Evolutionary conservation across 1,284 basidiomycete species (phyloP).

Genomic region (Marasmius fiardii): DNA sequence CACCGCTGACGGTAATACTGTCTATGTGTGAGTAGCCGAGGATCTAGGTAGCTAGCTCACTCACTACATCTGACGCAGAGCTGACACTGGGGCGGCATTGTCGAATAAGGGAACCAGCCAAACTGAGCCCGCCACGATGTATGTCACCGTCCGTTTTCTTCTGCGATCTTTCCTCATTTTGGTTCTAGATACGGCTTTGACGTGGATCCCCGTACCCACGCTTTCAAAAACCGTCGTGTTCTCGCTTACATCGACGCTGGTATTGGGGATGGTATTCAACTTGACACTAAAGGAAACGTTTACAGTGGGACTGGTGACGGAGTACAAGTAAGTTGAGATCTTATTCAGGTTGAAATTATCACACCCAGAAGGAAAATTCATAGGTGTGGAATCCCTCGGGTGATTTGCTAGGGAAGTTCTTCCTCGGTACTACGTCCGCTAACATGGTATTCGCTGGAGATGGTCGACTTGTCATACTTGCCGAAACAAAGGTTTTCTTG

Average conservation of each 20-base stretch:
- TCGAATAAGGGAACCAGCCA: slow-evolving; percentile 43
- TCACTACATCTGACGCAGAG: slow-evolving; percentile 27
- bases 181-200: slow-evolving; percentile 64
- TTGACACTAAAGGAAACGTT: slow-evolving; percentile 65
- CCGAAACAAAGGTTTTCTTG: slow-evolving; percentile 64
- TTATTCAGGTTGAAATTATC: not conserved
- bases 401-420: slow-evolving; percentile 73
- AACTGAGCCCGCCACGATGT: slow-evolving; percentile 69
- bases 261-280: slow-evolving; percentile 69
- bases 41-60: slow-evolving; percentile 6
- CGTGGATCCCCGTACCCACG: slow-evolving; percentile 54
- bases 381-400: slow-evolving; percentile 66
- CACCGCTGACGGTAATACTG: slow-evolving; percentile 58
- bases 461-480: slow-evolving; percentile 63
- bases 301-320: slow-evolving; percentile 73
- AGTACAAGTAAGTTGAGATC: slow-evolving; percentile 27
- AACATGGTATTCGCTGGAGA: slow-evolving; percentile 69
- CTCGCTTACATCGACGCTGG: slow-evolving; percentile 73
- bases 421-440: slow-evolving; percentile 52
- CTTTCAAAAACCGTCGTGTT: slow-evolving; percentile 60
- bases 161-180: slow-evolving; percentile 1
- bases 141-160: slow-evolving; percentile 19
- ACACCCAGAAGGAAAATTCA: slow-evolving; percentile 19
- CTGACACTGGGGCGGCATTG: slow-evolving; percentile 56
- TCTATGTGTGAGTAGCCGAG: slow-evolving; percentile 54